Evolutionary conservation across 2,329 filamentous ascomycete genomes (phyloP).

Genomic region (Onygenales sp.): DNA sequence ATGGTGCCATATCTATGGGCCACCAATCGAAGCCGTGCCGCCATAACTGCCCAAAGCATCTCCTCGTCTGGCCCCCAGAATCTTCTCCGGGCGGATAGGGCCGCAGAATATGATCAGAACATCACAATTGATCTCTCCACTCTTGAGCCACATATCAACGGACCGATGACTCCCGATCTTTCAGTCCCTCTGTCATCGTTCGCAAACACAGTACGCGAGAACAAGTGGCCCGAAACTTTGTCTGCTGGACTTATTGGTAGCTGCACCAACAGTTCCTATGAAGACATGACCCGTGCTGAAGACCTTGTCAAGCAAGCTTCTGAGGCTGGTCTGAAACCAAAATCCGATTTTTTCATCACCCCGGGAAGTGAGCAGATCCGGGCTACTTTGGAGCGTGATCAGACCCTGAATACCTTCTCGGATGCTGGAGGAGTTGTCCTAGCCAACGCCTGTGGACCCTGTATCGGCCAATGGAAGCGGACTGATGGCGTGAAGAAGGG

Average conservation of each 20-base stretch:
- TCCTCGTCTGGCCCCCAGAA: conserved; percentile 50
- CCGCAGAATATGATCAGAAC: conserved; percentile 79
- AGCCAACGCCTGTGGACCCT: conserved; percentile 90
- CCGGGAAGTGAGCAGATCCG: conserved; percentile 95
- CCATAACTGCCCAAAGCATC: conserved; percentile 55
- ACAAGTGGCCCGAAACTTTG: conserved; percentile 84
- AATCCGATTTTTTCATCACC: conserved; percentile 88
- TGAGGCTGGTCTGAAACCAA: conserved; percentile 80
- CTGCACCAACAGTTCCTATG: conserved; percentile 97
- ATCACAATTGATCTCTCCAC: conserved; percentile 84
- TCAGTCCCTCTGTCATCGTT: conserved; percentile 88
- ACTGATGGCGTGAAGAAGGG: conserved; percentile 79
- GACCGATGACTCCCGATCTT: conserved; percentile 90
- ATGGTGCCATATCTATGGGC: conserved; percentile 79
- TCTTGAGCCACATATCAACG: conserved; percentile 93
- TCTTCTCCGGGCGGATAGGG: conserved; percentile 66
- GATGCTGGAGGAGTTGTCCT: conserved; percentile 80
- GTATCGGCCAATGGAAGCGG: conserved; percentile 91
- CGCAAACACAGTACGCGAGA: conserved; percentile 69
- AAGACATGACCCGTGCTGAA: conserved; percentile 96
- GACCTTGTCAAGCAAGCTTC: conserved; percentile 85
- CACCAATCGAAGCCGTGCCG: conserved; percentile 67
- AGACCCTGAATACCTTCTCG: conserved; percentile 76
- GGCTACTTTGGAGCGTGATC: conserved; percentile 82
- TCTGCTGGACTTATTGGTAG: conserved; percentile 92